Conservation (phyloP, 306 rosid species). For the Rosa lucieae region DNA sequence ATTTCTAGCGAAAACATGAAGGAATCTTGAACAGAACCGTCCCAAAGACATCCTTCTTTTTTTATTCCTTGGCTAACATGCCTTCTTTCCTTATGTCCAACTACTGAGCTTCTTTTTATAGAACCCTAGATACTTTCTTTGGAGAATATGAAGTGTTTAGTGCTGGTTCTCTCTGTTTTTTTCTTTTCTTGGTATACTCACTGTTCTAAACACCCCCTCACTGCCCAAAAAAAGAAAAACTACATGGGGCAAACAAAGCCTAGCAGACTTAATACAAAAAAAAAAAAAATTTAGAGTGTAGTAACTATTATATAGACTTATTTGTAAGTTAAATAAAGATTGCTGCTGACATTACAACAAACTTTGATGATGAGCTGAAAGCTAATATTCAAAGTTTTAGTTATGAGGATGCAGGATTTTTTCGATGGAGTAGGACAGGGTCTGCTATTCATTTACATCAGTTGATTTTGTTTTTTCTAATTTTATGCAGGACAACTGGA, state of each 20-base stretch:
- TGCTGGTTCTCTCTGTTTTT: neutral
- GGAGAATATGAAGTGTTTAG: neutral
- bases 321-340: neutral
- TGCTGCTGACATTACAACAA: neutral
- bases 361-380: no score
- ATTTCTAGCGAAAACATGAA: neutral
- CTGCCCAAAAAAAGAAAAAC: no score
- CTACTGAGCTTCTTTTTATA: neutral
- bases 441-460: neutral
- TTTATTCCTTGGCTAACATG: neutral
- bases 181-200: neutral
- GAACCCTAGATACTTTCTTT: neutral
- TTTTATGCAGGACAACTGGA: slow-evolving; percentile 76
- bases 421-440: no score
- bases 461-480: slow-evolving; percentile 20
- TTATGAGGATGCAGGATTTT: no score
- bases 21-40: neutral
- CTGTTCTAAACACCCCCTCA: neutral
- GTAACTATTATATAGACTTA: no score
- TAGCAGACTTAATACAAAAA: no score
- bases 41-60: neutral
- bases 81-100: neutral
- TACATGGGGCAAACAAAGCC: no score
- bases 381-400: no score
- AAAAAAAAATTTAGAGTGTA: no score